These are phyloP conservation scores for Pseudogymnoascus sp. DNA, from an alignment of 2,329 filamentous ascomycete genomes.

Conservation along the genomic window DNA sequence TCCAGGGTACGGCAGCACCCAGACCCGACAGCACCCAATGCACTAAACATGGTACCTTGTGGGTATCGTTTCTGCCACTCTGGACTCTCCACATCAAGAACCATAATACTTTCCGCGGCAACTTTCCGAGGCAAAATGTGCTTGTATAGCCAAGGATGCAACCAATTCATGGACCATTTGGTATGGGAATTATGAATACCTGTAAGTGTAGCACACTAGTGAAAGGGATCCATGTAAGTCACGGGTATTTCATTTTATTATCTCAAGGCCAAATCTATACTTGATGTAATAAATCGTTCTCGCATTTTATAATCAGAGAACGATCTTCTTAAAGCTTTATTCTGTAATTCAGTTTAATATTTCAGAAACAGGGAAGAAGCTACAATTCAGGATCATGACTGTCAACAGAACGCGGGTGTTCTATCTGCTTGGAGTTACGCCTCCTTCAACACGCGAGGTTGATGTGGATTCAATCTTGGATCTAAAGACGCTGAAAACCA, in stretches of 20 bases:
- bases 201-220: not conserved
- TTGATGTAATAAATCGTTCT: not conserved
- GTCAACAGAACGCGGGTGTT: not conserved
- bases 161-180: not conserved
- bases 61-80: not conserved
- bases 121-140: not conserved
- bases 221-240: not conserved
- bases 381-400: not conserved
- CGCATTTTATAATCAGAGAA: not conserved
- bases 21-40: not conserved
- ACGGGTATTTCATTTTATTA: not conserved
- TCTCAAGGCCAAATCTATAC: not conserved
- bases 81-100: not conserved
- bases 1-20: not conserved
- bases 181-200: not conserved
- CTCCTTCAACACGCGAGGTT: not conserved
- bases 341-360: not conserved
- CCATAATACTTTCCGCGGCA: not conserved
- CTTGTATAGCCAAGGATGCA: not conserved
- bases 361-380: not conserved
- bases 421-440: not conserved
- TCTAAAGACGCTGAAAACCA: not conserved
- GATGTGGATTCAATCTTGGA: not conserved
- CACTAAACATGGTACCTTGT: not conserved
- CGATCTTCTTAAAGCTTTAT: not conserved